These are phyloP conservation scores for Xerocomellus chrysenteron DNA, from an alignment of 768 basidiomycete genomes.

Conservation along the genomic window DNA sequence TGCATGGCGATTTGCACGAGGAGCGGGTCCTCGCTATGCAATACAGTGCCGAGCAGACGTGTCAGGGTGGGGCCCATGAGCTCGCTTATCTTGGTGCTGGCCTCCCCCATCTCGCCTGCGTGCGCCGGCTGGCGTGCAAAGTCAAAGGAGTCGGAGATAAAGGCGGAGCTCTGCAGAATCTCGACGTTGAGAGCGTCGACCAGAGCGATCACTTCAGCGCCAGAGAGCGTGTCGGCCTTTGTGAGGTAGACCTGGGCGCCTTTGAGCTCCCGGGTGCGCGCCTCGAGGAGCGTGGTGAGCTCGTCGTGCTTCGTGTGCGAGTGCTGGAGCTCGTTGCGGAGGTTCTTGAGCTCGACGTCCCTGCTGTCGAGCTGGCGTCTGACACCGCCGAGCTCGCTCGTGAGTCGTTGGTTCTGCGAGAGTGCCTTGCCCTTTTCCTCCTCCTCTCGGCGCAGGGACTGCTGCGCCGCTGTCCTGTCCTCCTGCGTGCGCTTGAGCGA, in stretches of 20 bases:
- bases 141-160: constrained; percentile 42
- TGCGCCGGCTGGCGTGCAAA: constrained; percentile 24
- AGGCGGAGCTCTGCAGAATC: constrained; percentile 45
- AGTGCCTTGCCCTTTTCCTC: constrained; percentile 18
- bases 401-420: constrained; percentile 13
- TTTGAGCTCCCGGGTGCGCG: constrained; percentile 40
- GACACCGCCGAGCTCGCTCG: constrained; percentile 12
- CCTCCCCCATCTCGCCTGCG: constrained; percentile 29
- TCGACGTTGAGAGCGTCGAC: constrained; percentile 47
- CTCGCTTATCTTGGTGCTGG: constrained; percentile 27
- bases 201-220: constrained; percentile 40
- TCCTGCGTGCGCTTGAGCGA: constrained; percentile 21
- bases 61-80: constrained; percentile 33
- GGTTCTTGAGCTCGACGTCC: constrained; percentile 25
- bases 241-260: constrained; percentile 44
- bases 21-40: constrained; percentile 35
- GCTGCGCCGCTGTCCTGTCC: constrained; percentile 14
- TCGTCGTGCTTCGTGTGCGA: constrained; percentile 26
- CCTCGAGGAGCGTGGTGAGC: constrained; percentile 31
- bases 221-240: constrained; percentile 43
- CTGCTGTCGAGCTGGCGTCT: constrained; percentile 25
- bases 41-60: constrained; percentile 20
- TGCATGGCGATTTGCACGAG: constrained; percentile 42
- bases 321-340: constrained; percentile 28
- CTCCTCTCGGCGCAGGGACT: constrained; percentile 21